phyloP scores from a whole-genome alignment of 2,329 filamentous ascomycete genomes.

The Neonectria ditissima region DNA sequence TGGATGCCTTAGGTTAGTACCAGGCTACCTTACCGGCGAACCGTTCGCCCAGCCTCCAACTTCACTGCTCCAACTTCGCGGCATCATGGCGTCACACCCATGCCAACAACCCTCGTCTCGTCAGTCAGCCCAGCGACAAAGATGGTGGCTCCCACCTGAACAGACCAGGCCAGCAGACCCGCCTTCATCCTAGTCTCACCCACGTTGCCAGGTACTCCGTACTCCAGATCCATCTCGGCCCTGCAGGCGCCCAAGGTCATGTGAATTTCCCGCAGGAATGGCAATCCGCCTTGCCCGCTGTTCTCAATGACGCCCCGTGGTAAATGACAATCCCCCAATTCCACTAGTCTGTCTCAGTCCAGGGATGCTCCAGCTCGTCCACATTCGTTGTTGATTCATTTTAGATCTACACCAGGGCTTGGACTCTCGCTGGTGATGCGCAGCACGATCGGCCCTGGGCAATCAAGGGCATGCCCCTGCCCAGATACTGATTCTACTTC shows the following conservation, averaged over 20 bases:
- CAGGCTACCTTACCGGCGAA: background rate
- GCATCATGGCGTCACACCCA: conserved; percentile 15
- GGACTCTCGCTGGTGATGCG: background rate
- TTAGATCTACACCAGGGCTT: background rate
- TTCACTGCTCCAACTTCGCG: conserved; percentile 4
- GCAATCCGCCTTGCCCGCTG: background rate
- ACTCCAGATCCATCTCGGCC: conserved; percentile 25
- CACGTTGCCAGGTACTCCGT: conserved; percentile 16
- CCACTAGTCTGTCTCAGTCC: conserved; percentile 3
- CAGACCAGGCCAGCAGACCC: conserved; percentile 9
- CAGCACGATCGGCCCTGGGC: background rate
- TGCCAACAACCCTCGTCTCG: conserved; percentile 20
- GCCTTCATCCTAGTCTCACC: conserved; percentile 21
- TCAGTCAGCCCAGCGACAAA: conserved; percentile 13
- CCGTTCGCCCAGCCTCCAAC: conserved; percentile 6
- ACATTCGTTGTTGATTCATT: background rate
- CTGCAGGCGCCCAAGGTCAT: conserved; percentile 41
- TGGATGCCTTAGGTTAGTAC: too few relatives aligned
- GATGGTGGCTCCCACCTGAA: conserved; percentile 12
- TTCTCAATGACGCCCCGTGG: background rate
- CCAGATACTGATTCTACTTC: background rate
- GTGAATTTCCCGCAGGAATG: conserved; percentile 34
- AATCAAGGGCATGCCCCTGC: background rate
- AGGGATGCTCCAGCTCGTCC: background rate
- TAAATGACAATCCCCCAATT: background rate